These are phyloP conservation scores for Salix suchowensis DNA, from an alignment of 345 rosid species.

Conservation along the genomic window DNA sequence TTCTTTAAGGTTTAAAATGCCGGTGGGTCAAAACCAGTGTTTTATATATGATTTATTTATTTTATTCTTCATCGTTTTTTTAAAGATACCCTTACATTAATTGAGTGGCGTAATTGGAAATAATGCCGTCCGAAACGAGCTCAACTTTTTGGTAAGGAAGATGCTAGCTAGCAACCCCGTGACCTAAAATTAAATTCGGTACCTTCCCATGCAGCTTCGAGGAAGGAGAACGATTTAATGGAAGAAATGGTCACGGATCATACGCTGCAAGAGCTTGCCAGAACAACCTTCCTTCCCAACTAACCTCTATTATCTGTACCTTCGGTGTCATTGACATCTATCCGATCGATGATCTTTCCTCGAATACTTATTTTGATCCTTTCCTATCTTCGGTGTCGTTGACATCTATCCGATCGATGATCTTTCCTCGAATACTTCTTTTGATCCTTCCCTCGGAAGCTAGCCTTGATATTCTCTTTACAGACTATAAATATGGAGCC, in stretches of 20 bases:
- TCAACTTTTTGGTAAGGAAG: neutral
- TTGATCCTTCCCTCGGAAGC: neutral
- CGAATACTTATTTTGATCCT: too few relatives aligned
- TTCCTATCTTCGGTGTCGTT: slow-evolving; percentile 25
- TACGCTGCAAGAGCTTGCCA: slow-evolving; percentile 9
- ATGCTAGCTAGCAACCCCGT: neutral
- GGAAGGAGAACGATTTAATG: slow-evolving; percentile 24
- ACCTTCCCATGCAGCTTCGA: slow-evolving; percentile 46
- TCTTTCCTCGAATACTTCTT: slow-evolving; percentile 13
- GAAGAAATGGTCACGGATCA: slow-evolving; percentile 6
- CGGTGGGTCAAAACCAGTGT: neutral
- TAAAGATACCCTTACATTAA: too few relatives aligned
- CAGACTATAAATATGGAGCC: slow-evolving; percentile 11
- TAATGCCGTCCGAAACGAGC: neutral
- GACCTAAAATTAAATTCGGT: neutral
- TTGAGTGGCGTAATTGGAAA: slow-evolving; percentile 1
- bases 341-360: neutral
- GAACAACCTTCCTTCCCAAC: neutral
- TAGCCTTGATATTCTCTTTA: neutral
- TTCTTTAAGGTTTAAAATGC: neutral
- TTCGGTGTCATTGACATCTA: slow-evolving; percentile 26
- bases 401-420: neutral
- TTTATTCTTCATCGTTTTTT: neutral
- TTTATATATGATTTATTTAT: neutral
- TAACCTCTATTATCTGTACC: slow-evolving; percentile 12